Conservation (phyloP, 164 flowering plant species). For the Stephania yunnanensis region DNA sequence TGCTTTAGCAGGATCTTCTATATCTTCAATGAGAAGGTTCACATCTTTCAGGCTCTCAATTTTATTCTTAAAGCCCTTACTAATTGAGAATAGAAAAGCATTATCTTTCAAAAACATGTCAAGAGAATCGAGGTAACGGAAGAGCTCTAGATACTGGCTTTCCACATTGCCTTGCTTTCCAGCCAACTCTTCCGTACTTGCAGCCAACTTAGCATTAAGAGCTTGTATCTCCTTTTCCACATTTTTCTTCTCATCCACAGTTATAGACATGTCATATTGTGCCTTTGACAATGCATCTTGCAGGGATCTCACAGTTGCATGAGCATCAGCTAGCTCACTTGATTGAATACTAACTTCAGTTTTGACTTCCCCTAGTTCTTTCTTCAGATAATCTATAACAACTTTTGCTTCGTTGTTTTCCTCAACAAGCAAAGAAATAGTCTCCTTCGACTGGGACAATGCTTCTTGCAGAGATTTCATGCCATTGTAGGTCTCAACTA, state of each 20-base stretch:
- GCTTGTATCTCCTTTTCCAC: conserved; percentile 33
- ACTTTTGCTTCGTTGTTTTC: conserved; percentile 32
- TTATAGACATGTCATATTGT: conserved; percentile 35
- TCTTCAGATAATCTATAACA: conserved; percentile 37
- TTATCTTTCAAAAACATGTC: conserved; percentile 47
- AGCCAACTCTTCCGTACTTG: conserved; percentile 46
- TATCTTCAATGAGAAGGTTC: conserved; percentile 40
- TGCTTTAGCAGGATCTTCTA: conserved; percentile 26
- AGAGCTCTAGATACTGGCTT: conserved; percentile 52
- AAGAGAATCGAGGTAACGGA: conserved; percentile 44
- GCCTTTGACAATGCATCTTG: conserved; percentile 48
- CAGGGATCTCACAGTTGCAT: conserved; percentile 37
- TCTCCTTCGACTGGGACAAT: conserved; percentile 32
- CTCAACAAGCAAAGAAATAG: conserved; percentile 31
- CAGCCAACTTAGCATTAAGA: conserved; percentile 20
- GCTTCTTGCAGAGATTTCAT: conserved; percentile 53
- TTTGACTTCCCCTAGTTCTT: conserved; percentile 50
- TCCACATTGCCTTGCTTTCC: conserved; percentile 54
- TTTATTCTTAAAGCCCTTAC: conserved; percentile 36
- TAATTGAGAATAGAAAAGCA: conserved; percentile 29
- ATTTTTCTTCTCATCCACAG: conserved; percentile 35
- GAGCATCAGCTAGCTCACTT: conserved; percentile 37
- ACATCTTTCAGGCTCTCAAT: conserved; percentile 50
- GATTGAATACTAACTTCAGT: conserved; percentile 38
- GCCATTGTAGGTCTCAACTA: conserved; percentile 40